Conservation (phyloP, 768 basidiomycete species). For the Cystobasidiopsis lactophilus region DNA sequence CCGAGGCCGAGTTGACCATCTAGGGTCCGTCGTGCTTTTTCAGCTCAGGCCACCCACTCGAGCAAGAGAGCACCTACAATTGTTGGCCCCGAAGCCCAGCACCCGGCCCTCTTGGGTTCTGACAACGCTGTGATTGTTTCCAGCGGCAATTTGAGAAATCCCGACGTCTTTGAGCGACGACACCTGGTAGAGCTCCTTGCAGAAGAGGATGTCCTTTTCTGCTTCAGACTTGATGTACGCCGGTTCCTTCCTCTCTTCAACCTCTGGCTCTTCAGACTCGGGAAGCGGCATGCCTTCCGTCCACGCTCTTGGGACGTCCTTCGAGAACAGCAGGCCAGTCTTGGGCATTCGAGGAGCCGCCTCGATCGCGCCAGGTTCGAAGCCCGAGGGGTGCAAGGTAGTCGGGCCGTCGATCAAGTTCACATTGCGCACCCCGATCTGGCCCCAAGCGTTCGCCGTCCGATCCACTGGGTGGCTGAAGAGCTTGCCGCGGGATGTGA, state of each 20-base stretch:
- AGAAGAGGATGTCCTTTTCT: slow-evolving; percentile 38
- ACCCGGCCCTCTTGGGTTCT: slow-evolving; percentile 40
- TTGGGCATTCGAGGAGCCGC: slow-evolving; percentile 2
- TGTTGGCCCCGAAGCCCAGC: slow-evolving; percentile 75
- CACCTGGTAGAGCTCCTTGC: slow-evolving; percentile 50
- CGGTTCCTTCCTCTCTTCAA: slow-evolving; percentile 22
- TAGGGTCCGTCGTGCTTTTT: too few species aligned
- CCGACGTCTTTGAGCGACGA: slow-evolving; percentile 44
- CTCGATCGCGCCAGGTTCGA: slow-evolving; percentile 9
- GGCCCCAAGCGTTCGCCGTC: slow-evolving; percentile 55
- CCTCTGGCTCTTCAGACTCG: slow-evolving; percentile 24
- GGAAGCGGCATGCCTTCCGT: slow-evolving; percentile 33
- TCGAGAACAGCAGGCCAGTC: slow-evolving; percentile 22
- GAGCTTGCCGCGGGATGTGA: slow-evolving; percentile 39
- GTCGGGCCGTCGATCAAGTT: slow-evolving; percentile 24
- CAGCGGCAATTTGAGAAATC: slow-evolving; percentile 48
- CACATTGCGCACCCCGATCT: slow-evolving; percentile 55
- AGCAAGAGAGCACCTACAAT: slow-evolving; percentile 39
- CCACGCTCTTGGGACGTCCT: slow-evolving; percentile 39
- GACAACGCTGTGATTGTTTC: slow-evolving; percentile 48
- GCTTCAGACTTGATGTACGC: slow-evolving; percentile 18
- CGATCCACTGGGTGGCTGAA: slow-evolving; percentile 56
- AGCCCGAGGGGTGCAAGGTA: slow-evolving; percentile 16
- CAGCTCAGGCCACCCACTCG: slow-evolving; percentile 3
- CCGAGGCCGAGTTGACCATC: slow-evolving; percentile 62